Conservation (phyloP, 2,329 filamentous ascomycete genomes). For the Trichoderma pleuroti region DNA sequence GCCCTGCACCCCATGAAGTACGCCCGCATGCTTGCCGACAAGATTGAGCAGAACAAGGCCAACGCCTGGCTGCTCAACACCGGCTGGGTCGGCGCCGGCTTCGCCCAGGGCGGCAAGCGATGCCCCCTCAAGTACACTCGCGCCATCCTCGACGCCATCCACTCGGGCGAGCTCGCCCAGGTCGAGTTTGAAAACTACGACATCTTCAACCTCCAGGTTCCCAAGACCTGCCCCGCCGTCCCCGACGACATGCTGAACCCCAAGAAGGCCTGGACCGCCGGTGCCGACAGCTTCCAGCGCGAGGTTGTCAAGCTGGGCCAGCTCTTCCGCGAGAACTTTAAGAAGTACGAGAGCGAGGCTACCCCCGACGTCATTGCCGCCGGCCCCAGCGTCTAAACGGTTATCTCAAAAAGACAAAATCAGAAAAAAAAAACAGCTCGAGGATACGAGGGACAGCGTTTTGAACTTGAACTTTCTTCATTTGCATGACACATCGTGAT, state of each 20-base stretch:
- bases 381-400: slow-evolving; percentile 44
- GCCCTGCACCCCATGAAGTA: slow-evolving; percentile 99
- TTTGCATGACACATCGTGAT: slow-evolving; percentile 2
- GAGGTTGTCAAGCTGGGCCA: slow-evolving; percentile 88
- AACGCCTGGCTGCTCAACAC: slow-evolving; percentile 99
- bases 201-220: slow-evolving; percentile 95
- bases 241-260: slow-evolving; percentile 93
- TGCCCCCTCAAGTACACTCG: slow-evolving; percentile 99
- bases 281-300: slow-evolving; percentile 73
- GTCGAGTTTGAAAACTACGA: slow-evolving; percentile 93
- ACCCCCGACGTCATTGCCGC: slow-evolving; percentile 74
- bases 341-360: slow-evolving; percentile 86
- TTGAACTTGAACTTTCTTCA: not conserved
- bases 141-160: slow-evolving; percentile 96
- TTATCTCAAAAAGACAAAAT: not conserved
- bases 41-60: slow-evolving; percentile 92
- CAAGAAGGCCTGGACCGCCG: slow-evolving; percentile 83
- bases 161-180: slow-evolving; percentile 92
- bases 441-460: not conserved
- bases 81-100: slow-evolving; percentile 91
- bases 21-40: slow-evolving; percentile 96
- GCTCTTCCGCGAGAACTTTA: slow-evolving; percentile 95
- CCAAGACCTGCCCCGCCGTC: slow-evolving; percentile 84
- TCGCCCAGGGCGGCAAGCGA: slow-evolving; percentile 87
- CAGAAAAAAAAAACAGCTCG: not conserved